Conservation (phyloP, 2,329 filamentous ascomycete species). For the Didymella exigua region DNA sequence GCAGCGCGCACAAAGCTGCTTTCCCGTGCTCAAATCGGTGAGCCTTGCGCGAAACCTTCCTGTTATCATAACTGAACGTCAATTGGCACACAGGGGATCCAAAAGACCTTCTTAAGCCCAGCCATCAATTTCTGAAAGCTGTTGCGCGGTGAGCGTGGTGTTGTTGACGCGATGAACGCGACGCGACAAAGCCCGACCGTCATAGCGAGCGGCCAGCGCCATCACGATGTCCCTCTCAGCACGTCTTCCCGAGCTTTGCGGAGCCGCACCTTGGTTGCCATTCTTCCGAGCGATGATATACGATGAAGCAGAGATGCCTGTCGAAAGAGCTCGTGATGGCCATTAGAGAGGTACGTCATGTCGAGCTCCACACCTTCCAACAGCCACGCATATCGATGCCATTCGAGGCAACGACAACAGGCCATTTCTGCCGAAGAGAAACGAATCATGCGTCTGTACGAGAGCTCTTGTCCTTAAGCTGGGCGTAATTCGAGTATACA, state of each 20-base stretch:
- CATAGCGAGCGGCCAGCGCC: neutral
- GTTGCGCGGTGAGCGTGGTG: neutral
- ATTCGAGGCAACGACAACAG: constrained; percentile 1
- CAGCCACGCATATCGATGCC: constrained; percentile 1
- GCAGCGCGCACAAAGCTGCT: neutral
- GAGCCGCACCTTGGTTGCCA: neutral
- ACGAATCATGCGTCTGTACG: constrained; percentile 3
- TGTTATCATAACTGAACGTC: neutral
- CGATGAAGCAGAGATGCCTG: neutral
- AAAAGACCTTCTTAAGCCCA: neutral
- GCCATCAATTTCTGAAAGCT: neutral
- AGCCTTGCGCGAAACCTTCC: neutral
- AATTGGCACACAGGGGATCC: neutral
- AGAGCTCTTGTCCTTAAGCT: neutral
- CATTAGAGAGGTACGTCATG: constrained; percentile 3
- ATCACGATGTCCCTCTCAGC: neutral
- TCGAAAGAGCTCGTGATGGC: neutral
- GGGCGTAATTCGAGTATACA: neutral
- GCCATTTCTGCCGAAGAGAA: constrained; percentile 1
- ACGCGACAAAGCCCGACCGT: neutral
- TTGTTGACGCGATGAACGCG: neutral
- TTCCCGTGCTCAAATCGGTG: neutral
- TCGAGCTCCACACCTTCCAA: neutral
- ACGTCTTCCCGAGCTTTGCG: neutral
- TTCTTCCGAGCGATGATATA: neutral